phyloP scores from a whole-genome alignment of 192 early-diverging fungal species.

The Lobosporangium transversale region DNA sequence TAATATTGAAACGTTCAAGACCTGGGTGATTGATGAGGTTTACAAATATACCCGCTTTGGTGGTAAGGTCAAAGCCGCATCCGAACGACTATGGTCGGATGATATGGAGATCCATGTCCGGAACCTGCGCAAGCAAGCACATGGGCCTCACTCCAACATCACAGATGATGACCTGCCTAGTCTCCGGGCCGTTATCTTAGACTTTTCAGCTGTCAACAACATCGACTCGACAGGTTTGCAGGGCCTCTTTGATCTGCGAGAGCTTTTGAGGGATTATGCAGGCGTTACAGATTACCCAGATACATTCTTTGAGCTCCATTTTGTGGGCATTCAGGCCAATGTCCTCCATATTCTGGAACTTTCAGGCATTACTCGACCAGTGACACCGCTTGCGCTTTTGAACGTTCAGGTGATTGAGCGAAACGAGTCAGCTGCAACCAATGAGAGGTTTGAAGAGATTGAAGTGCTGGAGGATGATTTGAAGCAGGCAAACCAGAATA shows the following conservation, averaged over 20 bases:
- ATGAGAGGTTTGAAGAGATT: neutral
- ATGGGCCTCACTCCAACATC: constrained; percentile 22
- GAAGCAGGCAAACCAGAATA: no score
- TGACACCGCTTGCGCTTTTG: constrained; percentile 21
- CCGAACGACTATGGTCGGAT: constrained; percentile 68
- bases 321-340: constrained; percentile 49
- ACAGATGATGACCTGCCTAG: constrained; percentile 57
- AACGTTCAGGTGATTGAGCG: constrained; percentile 12
- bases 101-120: constrained; percentile 31
- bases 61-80: constrained; percentile 55
- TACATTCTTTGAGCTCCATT: constrained; percentile 52
- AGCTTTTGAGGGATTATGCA: constrained; percentile 42
- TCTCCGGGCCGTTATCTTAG: constrained; percentile 79
- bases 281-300: constrained; percentile 29
- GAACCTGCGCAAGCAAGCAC: constrained; percentile 17
- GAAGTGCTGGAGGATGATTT: neutral
- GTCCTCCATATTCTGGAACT: constrained; percentile 34
- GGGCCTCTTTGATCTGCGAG: constrained; percentile 69
- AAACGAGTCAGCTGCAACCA: neutral
- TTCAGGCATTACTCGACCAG: constrained; percentile 36
- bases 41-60: constrained; percentile 52
- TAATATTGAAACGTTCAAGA: constrained; percentile 69
- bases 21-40: constrained; percentile 55
- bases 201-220: constrained; percentile 81
- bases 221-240: constrained; percentile 85